phyloP scores from a whole-genome alignment of 495 filamentous ascomycete species.

The Podospora pseudoanserina region DNA sequence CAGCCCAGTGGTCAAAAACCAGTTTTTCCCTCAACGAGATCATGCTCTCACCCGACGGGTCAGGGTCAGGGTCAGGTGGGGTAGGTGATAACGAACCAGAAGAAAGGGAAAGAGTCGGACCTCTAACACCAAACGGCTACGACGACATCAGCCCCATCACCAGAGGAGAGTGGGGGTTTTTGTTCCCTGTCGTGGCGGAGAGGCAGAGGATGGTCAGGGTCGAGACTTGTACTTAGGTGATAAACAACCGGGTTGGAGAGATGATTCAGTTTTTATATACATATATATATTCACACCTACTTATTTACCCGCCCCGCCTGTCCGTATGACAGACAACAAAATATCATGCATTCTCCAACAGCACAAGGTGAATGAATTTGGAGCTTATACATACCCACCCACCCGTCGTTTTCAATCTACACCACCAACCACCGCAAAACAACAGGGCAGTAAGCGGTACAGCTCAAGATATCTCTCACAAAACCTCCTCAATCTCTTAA shows the following conservation, averaged over 20 bases:
- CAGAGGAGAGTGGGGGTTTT: slow-evolving; percentile 52
- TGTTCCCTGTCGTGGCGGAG: slow-evolving; percentile 33
- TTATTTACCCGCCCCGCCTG: too few relatives aligned
- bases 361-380: too few relatives aligned
- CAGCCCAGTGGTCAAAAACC: slow-evolving; percentile 33
- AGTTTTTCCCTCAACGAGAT: slow-evolving; percentile 24
- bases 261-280: too few relatives aligned
- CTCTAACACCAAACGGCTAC: slow-evolving; percentile 51
- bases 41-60: background rate
- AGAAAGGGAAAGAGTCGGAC: slow-evolving; percentile 26
- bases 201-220: slow-evolving; percentile 34
- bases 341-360: too few relatives aligned
- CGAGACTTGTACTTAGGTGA: slow-evolving; percentile 24
- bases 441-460: too few relatives aligned
- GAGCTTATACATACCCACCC: too few relatives aligned
- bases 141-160: slow-evolving; percentile 55
- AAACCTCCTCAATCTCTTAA: background rate
- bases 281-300: too few relatives aligned
- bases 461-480: too few relatives aligned
- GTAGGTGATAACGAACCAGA: background rate
- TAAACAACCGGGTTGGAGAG: too few relatives aligned
- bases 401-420: too few relatives aligned
- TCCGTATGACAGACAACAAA: too few relatives aligned
- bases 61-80: background rate
- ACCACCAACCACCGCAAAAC: too few relatives aligned